Percentiles rank a stretch among this genome's conserved stretches.
Evolutionary conservation across 2,329 filamentous ascomycete species (phyloP).

Genomic region (Rhinocladiella mackenziei): DNA sequence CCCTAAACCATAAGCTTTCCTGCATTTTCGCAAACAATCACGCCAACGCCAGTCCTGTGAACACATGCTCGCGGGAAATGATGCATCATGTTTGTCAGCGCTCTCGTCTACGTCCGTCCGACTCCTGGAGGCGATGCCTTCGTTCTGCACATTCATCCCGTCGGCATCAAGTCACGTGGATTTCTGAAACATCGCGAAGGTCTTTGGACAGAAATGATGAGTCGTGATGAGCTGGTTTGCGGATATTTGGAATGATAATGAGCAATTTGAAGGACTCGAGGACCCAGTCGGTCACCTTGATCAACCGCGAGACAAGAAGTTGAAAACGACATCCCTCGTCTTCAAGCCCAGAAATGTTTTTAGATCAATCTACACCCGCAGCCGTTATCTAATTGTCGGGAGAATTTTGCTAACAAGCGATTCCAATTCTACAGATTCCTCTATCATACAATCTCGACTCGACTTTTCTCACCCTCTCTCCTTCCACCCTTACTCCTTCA

Average conservation of each 20-base stretch:
- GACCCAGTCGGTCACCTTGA: too few relatives aligned
- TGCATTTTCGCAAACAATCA: slow-evolving; percentile 8
- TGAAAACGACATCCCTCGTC: too few relatives aligned
- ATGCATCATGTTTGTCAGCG: slow-evolving; percentile 1
- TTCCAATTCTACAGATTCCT: slow-evolving; percentile 38
- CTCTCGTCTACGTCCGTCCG: not conserved
- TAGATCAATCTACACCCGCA: too few relatives aligned
- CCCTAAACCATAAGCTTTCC: slow-evolving; percentile 2
- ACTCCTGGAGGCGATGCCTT: not conserved
- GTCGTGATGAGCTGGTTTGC: slow-evolving; percentile 5
- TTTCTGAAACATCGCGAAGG: not conserved
- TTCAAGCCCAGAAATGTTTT: not conserved
- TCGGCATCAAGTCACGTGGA: slow-evolving; percentile 11
- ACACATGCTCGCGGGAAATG: slow-evolving; percentile 20
- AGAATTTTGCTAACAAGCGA: slow-evolving; percentile 11
- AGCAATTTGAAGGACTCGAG: too few relatives aligned
- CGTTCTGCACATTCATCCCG: not conserved
- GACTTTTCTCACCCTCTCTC: slow-evolving; percentile 60
- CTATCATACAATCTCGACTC: slow-evolving; percentile 51
- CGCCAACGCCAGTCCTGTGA: slow-evolving; percentile 18
- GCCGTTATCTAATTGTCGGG: not conserved
- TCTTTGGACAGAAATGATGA: slow-evolving; percentile 14
- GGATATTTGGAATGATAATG: too few relatives aligned
- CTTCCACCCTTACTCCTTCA: slow-evolving; percentile 58
- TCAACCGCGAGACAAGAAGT: too few relatives aligned